These are phyloP conservation scores for Triangularia setosa DNA, from an alignment of 2,329 filamentous ascomycete genomes.

Conservation along the genomic window DNA sequence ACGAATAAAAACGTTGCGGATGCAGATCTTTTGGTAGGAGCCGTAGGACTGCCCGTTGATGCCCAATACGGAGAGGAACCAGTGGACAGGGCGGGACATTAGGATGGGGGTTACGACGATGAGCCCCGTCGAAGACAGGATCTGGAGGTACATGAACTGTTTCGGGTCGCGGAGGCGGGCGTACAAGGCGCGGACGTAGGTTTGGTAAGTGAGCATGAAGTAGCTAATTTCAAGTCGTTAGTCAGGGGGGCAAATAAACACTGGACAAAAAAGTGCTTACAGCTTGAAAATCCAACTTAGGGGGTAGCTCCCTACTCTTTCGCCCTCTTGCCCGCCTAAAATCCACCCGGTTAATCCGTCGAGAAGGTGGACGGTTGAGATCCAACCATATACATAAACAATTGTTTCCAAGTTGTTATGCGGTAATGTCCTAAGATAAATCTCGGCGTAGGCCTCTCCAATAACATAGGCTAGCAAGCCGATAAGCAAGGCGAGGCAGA, in stretches of 20 bases:
- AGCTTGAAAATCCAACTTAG: conserved; percentile 68
- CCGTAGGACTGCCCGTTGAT: conserved; percentile 58
- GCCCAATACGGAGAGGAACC: conserved; percentile 48
- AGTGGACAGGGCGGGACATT: conserved; percentile 59
- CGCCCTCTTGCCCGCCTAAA: conserved; percentile 60
- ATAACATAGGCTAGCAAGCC: conserved; percentile 63
- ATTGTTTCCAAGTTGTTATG: conserved; percentile 64
- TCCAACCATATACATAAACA: conserved; percentile 68
- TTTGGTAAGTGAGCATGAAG: conserved; percentile 67
- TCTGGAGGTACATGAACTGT: conserved; percentile 63
- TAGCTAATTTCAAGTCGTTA: conserved; percentile 41
- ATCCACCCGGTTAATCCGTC: conserved; percentile 65
- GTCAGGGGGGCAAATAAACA: neutral
- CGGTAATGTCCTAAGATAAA: conserved; percentile 63
- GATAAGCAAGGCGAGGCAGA: conserved; percentile 60
- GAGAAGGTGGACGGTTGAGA: conserved; percentile 61
- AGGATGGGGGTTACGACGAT: conserved; percentile 61
- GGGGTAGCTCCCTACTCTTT: conserved; percentile 66
- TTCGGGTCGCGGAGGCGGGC: conserved; percentile 61
- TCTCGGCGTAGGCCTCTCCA: conserved; percentile 66
- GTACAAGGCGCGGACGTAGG: conserved; percentile 65
- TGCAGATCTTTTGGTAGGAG: conserved; percentile 63
- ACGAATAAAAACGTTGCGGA: conserved; percentile 64
- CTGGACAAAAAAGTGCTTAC: conserved; percentile 37
- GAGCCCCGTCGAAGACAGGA: conserved; percentile 59